Conservation (phyloP, 1,139 yeast genomes). For the Insectozyma bohioensis region DNA sequence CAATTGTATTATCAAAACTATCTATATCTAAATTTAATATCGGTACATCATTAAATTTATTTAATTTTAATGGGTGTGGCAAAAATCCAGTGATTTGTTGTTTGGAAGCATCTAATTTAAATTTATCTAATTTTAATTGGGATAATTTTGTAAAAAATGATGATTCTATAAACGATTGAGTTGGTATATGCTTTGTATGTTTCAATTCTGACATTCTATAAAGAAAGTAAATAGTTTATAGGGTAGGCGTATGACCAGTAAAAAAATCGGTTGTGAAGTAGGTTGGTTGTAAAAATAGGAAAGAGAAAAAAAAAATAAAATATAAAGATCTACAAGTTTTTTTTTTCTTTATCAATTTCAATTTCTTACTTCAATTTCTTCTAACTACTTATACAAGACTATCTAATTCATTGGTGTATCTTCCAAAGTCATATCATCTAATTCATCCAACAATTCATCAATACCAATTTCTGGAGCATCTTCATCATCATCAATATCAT, state of each 20-base stretch:
- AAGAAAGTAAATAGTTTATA: too few species aligned
- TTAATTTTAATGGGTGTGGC: conserved; percentile 31
- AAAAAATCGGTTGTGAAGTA: too few species aligned
- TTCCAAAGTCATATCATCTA: conserved; percentile 87
- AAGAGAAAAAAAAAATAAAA: neutral
- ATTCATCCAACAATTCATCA: conserved; percentile 85
- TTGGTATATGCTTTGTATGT: conserved; percentile 35
- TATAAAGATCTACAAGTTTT: too few species aligned
- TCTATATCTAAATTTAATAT: conserved; percentile 38
- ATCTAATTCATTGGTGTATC: conserved; percentile 32
- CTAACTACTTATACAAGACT: too few species aligned
- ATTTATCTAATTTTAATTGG: conserved; percentile 62
- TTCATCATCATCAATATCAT: conserved; percentile 54
- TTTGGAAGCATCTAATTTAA: conserved; percentile 56
- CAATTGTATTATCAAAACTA: conserved; percentile 37
- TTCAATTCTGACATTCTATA: conserved; percentile 3
- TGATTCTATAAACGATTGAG: conserved; percentile 77
- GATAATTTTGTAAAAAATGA: conserved; percentile 79
- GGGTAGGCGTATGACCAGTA: too few species aligned
- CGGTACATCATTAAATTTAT: conserved; percentile 44
- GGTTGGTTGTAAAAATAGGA: neutral
- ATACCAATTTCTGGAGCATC: conserved; percentile 76
- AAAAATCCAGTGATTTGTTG: conserved; percentile 39
- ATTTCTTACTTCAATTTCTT: too few species aligned
- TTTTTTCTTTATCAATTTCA: neutral